phyloP scores from a whole-genome alignment of 176 grass and related monocot genomes.

The Tillandsia leiboldiana region DNA sequence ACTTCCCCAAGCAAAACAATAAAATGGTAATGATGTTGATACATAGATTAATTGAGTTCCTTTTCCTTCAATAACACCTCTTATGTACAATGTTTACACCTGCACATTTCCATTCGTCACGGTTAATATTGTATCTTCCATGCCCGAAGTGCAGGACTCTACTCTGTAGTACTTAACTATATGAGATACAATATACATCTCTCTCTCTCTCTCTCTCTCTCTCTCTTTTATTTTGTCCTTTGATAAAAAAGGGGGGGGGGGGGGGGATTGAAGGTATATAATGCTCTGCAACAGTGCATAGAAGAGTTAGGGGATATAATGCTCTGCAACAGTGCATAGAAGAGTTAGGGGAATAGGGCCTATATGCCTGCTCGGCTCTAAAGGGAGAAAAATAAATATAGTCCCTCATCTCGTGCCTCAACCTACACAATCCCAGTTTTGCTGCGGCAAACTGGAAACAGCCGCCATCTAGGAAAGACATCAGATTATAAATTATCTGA shows the following conservation, averaged over 20 bases:
- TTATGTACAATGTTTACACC: conserved; percentile 18
- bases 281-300: background rate
- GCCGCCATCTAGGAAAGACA: background rate
- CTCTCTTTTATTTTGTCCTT: conserved; percentile 10
- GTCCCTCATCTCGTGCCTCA: background rate
- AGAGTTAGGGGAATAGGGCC: background rate
- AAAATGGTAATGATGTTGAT: too few species aligned
- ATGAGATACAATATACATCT: conserved; percentile 39
- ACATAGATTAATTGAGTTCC: background rate
- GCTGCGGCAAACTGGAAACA: background rate
- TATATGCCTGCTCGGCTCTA: background rate
- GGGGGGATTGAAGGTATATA: background rate
- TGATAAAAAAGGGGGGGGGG: background rate
- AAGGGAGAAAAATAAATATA: background rate
- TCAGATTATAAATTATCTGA: background rate
- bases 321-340: background rate
- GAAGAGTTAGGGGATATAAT: background rate
- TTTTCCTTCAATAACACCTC: background rate
- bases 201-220: conserved; percentile 20
- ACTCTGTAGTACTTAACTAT: conserved; percentile 37
- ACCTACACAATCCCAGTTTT: background rate
- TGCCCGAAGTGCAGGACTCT: conserved; percentile 25
- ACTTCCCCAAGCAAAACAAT: too few species aligned
- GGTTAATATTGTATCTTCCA: conserved; percentile 39
- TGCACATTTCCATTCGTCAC: conserved; percentile 17